These are phyloP conservation scores for Allium sativum DNA, from an alignment of 106 monocot species.

Conservation along the genomic window DNA sequence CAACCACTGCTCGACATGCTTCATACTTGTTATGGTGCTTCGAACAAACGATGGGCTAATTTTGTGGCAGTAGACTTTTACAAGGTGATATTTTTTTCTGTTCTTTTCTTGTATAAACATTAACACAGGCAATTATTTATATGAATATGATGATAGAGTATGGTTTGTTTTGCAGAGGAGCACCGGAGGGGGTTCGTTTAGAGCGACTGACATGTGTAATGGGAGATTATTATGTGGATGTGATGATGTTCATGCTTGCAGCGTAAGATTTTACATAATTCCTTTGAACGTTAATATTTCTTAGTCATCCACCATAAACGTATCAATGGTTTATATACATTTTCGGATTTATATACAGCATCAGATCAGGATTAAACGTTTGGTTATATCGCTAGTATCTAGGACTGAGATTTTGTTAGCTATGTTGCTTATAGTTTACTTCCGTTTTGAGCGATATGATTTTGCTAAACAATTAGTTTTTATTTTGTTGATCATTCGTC, in stretches of 20 bases:
- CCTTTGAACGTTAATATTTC: background rate
- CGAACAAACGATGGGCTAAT: slow-evolving; percentile 65
- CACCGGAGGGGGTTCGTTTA: slow-evolving; percentile 50
- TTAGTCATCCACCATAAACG: too few species aligned
- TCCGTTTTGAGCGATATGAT: too few species aligned
- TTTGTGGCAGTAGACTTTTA: slow-evolving; percentile 78
- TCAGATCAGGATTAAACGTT: too few species aligned
- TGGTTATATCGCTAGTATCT: too few species aligned
- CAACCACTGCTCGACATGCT: slow-evolving; percentile 43
- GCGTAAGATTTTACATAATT: slow-evolving; percentile 17
- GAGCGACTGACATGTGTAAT: slow-evolving; percentile 67
- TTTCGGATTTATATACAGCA: too few species aligned
- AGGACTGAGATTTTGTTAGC: too few species aligned
- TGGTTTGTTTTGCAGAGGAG: slow-evolving; percentile 34
- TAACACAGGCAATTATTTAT: too few species aligned
- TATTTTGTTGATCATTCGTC: too few species aligned
- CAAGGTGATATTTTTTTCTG: slow-evolving; percentile 33
- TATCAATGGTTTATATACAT: too few species aligned
- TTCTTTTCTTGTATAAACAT: background rate
- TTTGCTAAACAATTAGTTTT: too few species aligned
- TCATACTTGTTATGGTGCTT: slow-evolving; percentile 35
- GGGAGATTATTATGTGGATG: slow-evolving; percentile 66
- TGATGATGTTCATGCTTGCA: slow-evolving; percentile 46
- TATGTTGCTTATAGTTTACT: too few species aligned
- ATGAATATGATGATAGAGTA: too few species aligned